Evolutionary conservation across 2,329 filamentous ascomycete species (phyloP), one percentile per base, ranked within the genome.

Genomic region (Pseudocercospora musae): DNA sequence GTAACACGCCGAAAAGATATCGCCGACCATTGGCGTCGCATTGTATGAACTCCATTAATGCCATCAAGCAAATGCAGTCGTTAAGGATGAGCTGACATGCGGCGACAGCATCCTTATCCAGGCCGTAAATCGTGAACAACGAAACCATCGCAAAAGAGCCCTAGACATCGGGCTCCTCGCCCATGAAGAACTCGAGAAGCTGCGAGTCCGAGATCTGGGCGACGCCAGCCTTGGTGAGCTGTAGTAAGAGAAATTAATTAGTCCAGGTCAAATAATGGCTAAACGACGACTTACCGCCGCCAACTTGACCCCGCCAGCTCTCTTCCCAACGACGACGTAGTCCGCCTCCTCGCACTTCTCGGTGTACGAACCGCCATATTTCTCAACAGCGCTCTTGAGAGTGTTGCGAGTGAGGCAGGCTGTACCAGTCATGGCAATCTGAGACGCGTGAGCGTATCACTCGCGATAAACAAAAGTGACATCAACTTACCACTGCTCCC

Each of bases 1-100:
- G 80, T 84, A 13, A 80, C 81, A 1, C 83, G 79, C 4, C 74
- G 81, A 63, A 82, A 76, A 4, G 78, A 83, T 62, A 84, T 84
- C 68, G 82, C 81, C 0, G 76, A 81, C 67, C 74, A 78, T 3
- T 84, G 81, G 61, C 78, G 75, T 40, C 29, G 37, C 10, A 15
- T 42, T n/a, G 53, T 56, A 52, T 40, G 25, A 52, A 25, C 25
- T 23, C 48, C 29, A 33, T 23, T 29, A 2, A 15, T 6, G 4
- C 10, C 29, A 21, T 18, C 53, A 25, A 18, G 10, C 10, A 42
- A 7, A 7, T 27, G 31, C 29, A 25, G 33, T 40, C 53, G 15
- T 56, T 20, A 52, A 52, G 48, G 25, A 29, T 56, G 15, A 15
- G 53, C 53, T 56, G 31, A 56, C 37, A 3, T 9, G 31, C 21